These are phyloP conservation scores for Fusarium clavum DNA, from an alignment of 2,329 filamentous ascomycete species.

Conservation along the genomic window DNA sequence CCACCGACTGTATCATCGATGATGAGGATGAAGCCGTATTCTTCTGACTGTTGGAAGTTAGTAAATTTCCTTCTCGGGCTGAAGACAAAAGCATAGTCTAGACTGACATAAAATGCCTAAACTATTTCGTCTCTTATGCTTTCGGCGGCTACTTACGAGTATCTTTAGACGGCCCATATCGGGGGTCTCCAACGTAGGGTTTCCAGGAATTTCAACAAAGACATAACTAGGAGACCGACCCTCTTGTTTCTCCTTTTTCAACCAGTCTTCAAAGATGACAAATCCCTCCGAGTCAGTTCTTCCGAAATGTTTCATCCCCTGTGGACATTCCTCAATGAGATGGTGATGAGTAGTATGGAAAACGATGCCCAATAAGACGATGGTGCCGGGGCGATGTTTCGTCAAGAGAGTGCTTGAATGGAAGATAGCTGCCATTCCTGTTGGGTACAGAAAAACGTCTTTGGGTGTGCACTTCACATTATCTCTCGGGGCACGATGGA, in stretches of 20 bases:
- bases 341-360: constrained; percentile 64
- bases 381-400: constrained; percentile 49
- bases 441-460: constrained; percentile 65
- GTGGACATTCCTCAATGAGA: constrained; percentile 58
- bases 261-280: constrained; percentile 58
- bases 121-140: too few species aligned
- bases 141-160: constrained; percentile 51
- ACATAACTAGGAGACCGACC: constrained; percentile 58
- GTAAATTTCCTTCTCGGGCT: not conserved
- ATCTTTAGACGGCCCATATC: constrained; percentile 52
- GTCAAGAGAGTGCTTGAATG: constrained; percentile 55
- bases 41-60: constrained; percentile 50
- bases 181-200: constrained; percentile 51
- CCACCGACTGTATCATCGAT: constrained; percentile 63
- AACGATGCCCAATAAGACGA: constrained; percentile 61
- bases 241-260: constrained; percentile 54
- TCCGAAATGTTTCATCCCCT: constrained; percentile 62
- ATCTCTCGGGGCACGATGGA: constrained; percentile 55
- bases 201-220: constrained; percentile 60
- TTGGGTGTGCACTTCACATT: constrained; percentile 40
- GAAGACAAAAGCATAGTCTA: too few species aligned
- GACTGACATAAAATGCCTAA: too few species aligned
- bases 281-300: constrained; percentile 56
- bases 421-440: constrained; percentile 66
- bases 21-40: constrained; percentile 58